Base-by-base conservation (phyloP, 331 rosid species). In the Quercus phellos region DNA sequence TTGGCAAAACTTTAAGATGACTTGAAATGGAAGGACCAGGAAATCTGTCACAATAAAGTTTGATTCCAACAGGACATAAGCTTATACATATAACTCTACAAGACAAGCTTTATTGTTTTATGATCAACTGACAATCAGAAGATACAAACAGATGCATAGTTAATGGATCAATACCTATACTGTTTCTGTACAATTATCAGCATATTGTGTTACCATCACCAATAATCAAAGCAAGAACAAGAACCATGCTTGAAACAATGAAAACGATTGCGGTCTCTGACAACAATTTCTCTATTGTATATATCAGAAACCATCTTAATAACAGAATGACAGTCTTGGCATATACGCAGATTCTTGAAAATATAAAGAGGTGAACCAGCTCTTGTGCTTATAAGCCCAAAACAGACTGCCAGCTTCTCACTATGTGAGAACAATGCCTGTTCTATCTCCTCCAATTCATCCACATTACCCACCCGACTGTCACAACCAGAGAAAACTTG, bases 351-450 rank as follows among this genome's bases (percentile, higher is more conserved):
- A 78, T 86, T 92, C 87, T 92, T 92, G 85, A 90, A 92, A 77
- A 89, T 82, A 38, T 84, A 82, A 8, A 92, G 83, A 10, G 93
- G 83, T 4, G 90, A 84, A 75, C 93, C 84, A 4, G 75, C 30
- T 78, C 79, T 29, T 32, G 95, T 92, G 84, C 83, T 84, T 30
- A 85, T 78, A 66, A 92, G 91, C 68, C 95, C 97, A 84, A 89
- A 90, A 86, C 92, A 89, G 18, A 90, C 88, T 51, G 97, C 95
- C 13, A 92, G 77, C 79, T 90, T 92, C 85, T 92, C 97, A 84
- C 97, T 92, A 69, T 90, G 95, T 75, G 82, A 74, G 84, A 92
- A 89, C 82, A 90, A 38, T 27, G 86, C 88, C 80, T 87, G 93
- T 64, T 90, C 97, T 35, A 83, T 81, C 82, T 88, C 97, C 90